Evolutionary conservation across 768 basidiomycete genomes (phyloP), one percentile per base, ranked within the genome.

Genomic region (Hebeloma cylindrosporum): DNA sequence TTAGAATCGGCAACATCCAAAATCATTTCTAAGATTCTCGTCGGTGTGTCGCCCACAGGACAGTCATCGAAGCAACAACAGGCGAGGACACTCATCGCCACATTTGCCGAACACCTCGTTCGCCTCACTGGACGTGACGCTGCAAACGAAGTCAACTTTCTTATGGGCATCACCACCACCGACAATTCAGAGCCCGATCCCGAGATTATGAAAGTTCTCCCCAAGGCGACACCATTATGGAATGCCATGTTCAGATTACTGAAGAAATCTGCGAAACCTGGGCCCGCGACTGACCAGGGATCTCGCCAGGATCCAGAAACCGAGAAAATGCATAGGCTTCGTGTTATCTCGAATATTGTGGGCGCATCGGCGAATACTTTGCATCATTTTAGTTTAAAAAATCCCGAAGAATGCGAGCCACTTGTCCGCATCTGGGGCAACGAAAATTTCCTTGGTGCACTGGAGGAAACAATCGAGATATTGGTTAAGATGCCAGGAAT

Each of bases 11-110:
- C 5, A 9, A 10, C 25, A n/a, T 14, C 21, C 16, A 20, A 45
- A 23, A 16, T 45, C 22, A 9, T 45, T 21, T 37, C 44, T 7
- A 45, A 45, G 35, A 45, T 45, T 16, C 44, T 45, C 14, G 8
- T 38, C 21, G 44, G 44, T 8, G 44, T 39, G 5, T 18, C 32
- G 2, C 26, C 44, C 26, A 45, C 17, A 5, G 29, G 10, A 17
- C 36, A 27, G 4, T 37, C 44, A 13, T 45, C 44, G 16, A 45
- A 39, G 10, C 25, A 18, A 11, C 35, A 38, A n/a, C 34, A 38
- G 27, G 44, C n/a, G 16, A 45, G 39, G 18, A 26, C 44, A 9
- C 44, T 45, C 28, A 23, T 45, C 14, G 21, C 44, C 4, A 45
- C 36, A 3, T 45, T 45, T 23, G 17, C 44, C 4, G 44, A 45